A percentile compares a stretch with the other conserved stretches of the same genome.
Evolutionary conservation across 2,329 filamentous ascomycete genomes (phyloP).

Genomic region (Microdochium nivale): DNA sequence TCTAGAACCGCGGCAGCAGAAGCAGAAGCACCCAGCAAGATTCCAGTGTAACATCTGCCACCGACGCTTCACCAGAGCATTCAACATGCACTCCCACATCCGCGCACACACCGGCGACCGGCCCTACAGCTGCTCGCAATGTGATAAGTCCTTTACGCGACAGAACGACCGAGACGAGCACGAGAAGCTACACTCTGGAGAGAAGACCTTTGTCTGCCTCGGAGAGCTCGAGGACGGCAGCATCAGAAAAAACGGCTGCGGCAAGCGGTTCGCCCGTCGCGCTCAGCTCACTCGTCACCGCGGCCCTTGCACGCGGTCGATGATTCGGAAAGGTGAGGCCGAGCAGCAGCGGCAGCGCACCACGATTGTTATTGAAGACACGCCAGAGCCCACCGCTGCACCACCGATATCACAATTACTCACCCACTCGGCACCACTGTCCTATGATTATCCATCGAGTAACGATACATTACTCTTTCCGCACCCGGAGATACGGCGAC

Average conservation of each 20-base stretch:
- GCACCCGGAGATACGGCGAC: too few relatives aligned
- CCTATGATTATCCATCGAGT: too few relatives aligned
- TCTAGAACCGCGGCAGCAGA: too few relatives aligned
- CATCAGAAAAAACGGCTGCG: constrained; percentile 75
- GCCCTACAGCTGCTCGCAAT: constrained; percentile 94
- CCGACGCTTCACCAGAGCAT: constrained; percentile 92
- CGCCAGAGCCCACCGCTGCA: too few relatives aligned
- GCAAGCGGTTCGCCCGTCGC: constrained; percentile 70
- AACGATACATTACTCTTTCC: too few relatives aligned
- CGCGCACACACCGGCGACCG: constrained; percentile 96
- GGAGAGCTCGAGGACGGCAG: constrained; percentile 71
- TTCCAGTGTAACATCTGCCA: constrained; percentile 92
- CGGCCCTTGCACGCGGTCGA: background rate
- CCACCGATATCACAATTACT: too few relatives aligned
- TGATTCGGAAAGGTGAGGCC: too few relatives aligned
- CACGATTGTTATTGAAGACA: too few relatives aligned
- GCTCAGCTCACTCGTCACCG: constrained; percentile 61
- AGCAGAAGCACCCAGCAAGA: constrained; percentile 96
- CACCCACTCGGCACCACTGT: too few relatives aligned
- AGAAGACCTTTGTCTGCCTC: constrained; percentile 97
- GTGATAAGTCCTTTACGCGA: constrained; percentile 91
- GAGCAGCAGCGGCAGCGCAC: too few relatives aligned
- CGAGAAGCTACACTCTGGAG: constrained; percentile 89
- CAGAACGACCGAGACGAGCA: constrained; percentile 97
- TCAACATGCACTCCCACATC: constrained; percentile 90